Evolutionary conservation across 2,329 filamentous ascomycete species (phyloP).

Genomic region (Penicillium sp.): DNA sequence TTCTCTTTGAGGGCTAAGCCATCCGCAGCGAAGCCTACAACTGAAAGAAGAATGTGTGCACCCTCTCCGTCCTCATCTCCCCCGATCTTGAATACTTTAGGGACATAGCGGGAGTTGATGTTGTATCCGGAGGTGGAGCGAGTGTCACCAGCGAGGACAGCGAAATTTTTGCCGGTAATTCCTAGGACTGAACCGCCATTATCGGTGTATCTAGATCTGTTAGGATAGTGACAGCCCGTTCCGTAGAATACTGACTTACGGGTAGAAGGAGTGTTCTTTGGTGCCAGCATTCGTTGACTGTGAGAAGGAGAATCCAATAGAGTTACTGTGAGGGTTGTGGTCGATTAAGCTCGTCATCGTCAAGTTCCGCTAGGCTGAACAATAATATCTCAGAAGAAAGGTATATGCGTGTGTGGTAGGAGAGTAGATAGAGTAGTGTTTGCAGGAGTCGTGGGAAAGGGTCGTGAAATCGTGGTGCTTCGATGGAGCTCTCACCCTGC

Average conservation of each 20-base stretch:
- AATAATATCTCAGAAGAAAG: not conserved
- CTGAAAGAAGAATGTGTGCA: conserved; percentile 85
- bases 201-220: conserved; percentile 74
- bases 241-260: conserved; percentile 61
- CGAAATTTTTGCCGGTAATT: conserved; percentile 91
- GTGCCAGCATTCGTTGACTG: conserved; percentile 55
- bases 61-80: conserved; percentile 86
- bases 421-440: not conserved
- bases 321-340: conserved; percentile 54
- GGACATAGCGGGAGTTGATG: conserved; percentile 95
- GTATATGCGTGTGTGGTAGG: not conserved
- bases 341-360: conserved; percentile 59
- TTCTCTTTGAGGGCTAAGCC: conserved; percentile 92
- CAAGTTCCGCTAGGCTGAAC: conserved; percentile 3
- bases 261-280: conserved; percentile 81
- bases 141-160: conserved; percentile 96
- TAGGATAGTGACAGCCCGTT: conserved; percentile 13
- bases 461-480: conserved; percentile 7
- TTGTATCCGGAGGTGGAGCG: conserved; percentile 95
- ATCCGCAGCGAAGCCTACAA: conserved; percentile 95
- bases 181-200: conserved; percentile 96
- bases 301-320: conserved; percentile 65
- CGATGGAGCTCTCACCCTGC: conserved; percentile 18
- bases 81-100: conserved; percentile 97
- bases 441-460: not conserved